Conservation (phyloP, 2,329 filamentous ascomycete genomes). For the Aureobasidium vineae region DNA sequence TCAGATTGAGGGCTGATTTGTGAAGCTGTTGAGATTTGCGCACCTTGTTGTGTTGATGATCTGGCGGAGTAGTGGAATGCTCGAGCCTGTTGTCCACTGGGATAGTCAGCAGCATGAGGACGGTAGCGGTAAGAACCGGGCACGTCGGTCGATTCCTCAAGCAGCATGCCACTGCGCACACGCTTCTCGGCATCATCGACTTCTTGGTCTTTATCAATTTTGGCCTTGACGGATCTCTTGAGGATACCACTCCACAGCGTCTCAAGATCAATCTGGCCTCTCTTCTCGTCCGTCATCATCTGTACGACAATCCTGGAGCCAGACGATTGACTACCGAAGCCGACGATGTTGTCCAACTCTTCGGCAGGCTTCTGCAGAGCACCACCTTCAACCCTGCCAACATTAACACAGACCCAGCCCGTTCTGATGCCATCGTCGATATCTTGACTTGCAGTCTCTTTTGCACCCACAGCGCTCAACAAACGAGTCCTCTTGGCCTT, state of each 20-base stretch:
- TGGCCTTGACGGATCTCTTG: conserved; percentile 43
- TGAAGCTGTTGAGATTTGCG: conserved; percentile 6
- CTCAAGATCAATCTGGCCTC: conserved; percentile 65
- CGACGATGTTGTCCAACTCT: conserved; percentile 59
- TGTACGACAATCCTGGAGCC: conserved; percentile 67
- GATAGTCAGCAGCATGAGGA: conserved; percentile 9
- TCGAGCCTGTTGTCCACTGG: conserved; percentile 17
- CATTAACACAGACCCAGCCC: conserved; percentile 94
- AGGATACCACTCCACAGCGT: conserved; percentile 58
- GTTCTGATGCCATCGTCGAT: conserved; percentile 85
- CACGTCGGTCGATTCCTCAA: background rate
- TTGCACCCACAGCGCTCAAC: conserved; percentile 67
- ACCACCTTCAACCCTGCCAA: conserved; percentile 69
- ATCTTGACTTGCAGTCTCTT: conserved; percentile 56
- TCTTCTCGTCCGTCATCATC: conserved; percentile 69
- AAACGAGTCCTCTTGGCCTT: conserved; percentile 79
- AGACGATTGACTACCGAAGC: conserved; percentile 64
- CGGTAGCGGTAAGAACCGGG: conserved; percentile 15
- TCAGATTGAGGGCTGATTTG: conserved; percentile 1
- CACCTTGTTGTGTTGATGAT: conserved; percentile 22
- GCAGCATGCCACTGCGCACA: conserved; percentile 16
- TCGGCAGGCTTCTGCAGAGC: conserved; percentile 47
- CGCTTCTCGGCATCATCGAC: conserved; percentile 23
- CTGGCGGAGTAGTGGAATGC: conserved; percentile 21
- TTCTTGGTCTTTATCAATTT: conserved; percentile 28